Evolutionary conservation across 2,329 filamentous ascomycete genomes (phyloP).

Genomic region (Exserohilum turcica): DNA sequence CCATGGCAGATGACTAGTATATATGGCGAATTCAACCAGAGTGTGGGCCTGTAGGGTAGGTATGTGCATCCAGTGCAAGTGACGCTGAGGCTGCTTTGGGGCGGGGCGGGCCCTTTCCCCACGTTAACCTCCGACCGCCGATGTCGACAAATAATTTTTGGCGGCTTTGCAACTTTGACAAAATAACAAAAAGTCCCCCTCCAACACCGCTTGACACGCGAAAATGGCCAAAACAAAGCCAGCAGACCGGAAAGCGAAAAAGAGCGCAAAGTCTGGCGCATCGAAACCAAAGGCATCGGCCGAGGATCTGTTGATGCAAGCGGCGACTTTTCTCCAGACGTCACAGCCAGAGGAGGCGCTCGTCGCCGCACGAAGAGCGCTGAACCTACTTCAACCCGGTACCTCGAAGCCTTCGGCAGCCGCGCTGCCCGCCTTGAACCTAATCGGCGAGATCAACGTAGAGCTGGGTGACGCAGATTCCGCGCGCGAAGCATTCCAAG

Average conservation of each 20-base stretch:
- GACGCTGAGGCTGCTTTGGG: constrained; percentile 25
- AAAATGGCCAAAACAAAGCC: constrained; percentile 60
- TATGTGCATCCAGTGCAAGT: too few species aligned
- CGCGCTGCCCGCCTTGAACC: constrained; percentile 69
- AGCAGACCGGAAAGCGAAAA: constrained; percentile 50
- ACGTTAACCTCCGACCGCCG: constrained; percentile 31
- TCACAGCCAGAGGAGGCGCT: constrained; percentile 64
- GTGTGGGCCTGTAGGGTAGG: not conserved
- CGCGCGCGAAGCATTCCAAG: constrained; percentile 73
- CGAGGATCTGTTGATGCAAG: constrained; percentile 61
- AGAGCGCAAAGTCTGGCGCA: constrained; percentile 41
- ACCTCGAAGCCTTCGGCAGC: constrained; percentile 46
- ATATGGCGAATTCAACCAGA: constrained; percentile 1
- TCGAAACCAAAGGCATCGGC: constrained; percentile 57
- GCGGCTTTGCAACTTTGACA: constrained; percentile 6
- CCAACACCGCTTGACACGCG: not conserved
- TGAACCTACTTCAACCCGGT: constrained; percentile 53
- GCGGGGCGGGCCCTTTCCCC: constrained; percentile 28
- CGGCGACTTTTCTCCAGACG: constrained; percentile 62
- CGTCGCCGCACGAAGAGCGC: constrained; percentile 58
- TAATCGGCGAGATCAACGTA: constrained; percentile 81
- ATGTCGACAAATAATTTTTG: constrained; percentile 31
- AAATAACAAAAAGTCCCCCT: not conserved
- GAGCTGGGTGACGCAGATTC: constrained; percentile 80
- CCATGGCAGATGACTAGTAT: constrained; percentile 49